A percentile compares a stretch with the other conserved stretches of the same genome.
Conservation (phyloP, 495 filamentous ascomycete genomes). For the Trypethelium eluteriae region DNA sequence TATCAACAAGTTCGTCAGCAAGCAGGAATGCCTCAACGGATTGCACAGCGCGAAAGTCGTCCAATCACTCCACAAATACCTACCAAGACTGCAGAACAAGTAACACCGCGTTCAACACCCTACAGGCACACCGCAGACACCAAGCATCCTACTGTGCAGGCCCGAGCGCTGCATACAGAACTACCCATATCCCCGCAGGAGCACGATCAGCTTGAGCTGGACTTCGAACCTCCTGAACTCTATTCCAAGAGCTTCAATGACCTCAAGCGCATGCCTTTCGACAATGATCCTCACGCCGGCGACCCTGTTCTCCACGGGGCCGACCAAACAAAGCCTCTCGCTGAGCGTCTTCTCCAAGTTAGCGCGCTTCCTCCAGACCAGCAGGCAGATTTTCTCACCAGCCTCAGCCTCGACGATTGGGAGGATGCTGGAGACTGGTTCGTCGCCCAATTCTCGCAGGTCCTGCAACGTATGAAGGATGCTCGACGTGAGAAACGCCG, state of each 20-base stretch:
- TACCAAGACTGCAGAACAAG: not conserved
- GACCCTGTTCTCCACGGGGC: conserved; percentile 26
- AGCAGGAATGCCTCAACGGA: not conserved
- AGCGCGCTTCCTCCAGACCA: conserved; percentile 29
- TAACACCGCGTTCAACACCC: not conserved
- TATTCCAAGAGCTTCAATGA: conserved; percentile 37
- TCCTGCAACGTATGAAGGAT: conserved; percentile 57
- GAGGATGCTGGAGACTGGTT: conserved; percentile 78
- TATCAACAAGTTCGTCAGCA: not conserved
- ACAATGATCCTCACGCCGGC: conserved; percentile 40
- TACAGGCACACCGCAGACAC: not conserved
- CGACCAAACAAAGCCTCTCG: conserved; percentile 22
- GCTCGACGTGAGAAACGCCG: conserved; percentile 58
- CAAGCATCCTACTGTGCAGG: not conserved
- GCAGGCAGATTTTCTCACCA: conserved; percentile 56
- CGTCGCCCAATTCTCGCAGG: conserved; percentile 55
- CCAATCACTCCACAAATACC: not conserved
- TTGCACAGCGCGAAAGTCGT: not conserved
- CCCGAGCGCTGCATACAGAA: not conserved
- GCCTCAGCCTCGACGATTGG: conserved; percentile 64
- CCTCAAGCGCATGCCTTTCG: conserved; percentile 48
- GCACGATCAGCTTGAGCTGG: conserved; percentile 13
- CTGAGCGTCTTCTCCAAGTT: conserved; percentile 36
- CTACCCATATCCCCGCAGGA: not conserved
- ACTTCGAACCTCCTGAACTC: conserved; percentile 16